Percentiles rank a stretch among this genome's conserved stretches.
phyloP scores from a whole-genome alignment of 1,284 basidiomycete genomes.

The Ceratobasidium papillatum region DNA sequence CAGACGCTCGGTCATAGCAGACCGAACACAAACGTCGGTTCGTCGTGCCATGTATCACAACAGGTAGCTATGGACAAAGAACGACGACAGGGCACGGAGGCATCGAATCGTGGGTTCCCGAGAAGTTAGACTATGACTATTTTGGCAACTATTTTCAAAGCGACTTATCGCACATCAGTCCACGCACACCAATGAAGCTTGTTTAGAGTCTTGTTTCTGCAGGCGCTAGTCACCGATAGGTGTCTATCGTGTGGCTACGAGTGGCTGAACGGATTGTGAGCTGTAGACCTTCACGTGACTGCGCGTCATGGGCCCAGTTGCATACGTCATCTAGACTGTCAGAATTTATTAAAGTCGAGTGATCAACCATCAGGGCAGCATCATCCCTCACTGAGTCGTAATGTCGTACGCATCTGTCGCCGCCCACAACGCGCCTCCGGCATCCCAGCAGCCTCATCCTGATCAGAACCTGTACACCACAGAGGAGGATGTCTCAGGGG shows the following conservation, averaged over 20 bases:
- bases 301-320: background rate
- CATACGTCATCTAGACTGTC: constrained; percentile 2
- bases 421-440: constrained; percentile 63
- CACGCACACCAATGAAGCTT: too few species aligned
- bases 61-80: too few species aligned
- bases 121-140: background rate
- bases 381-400: constrained; percentile 40
- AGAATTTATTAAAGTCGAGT: background rate
- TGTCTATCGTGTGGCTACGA: background rate
- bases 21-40: too few species aligned
- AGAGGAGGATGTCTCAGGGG: constrained; percentile 50
- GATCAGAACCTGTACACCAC: constrained; percentile 71
- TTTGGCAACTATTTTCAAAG: too few species aligned
- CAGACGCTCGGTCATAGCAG: too few species aligned
- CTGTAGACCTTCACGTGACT: background rate
- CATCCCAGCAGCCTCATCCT: constrained; percentile 65
- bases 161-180: too few species aligned
- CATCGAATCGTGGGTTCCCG: too few species aligned
- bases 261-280: background rate
- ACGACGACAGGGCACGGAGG: too few species aligned
- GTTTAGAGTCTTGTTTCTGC: too few species aligned
- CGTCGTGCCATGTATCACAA: too few species aligned
- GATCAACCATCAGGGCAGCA: background rate
- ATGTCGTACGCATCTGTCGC: constrained; percentile 76
- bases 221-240: too few species aligned